phyloP scores from a whole-genome alignment of 768 basidiomycete genomes.

The Auricularia heimuer region DNA sequence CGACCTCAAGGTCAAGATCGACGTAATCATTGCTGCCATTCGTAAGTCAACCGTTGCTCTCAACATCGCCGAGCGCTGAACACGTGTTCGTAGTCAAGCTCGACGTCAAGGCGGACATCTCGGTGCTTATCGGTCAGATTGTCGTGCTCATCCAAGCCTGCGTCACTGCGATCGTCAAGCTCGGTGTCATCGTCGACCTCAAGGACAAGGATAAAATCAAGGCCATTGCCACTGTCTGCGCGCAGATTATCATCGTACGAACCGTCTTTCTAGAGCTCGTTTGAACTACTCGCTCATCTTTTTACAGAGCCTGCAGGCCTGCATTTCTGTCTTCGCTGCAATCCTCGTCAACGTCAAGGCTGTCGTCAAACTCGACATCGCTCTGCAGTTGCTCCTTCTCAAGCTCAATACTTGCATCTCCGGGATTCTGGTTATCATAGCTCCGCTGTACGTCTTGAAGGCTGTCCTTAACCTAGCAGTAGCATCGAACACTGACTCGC shows the following conservation, averaged over 20 bases:
- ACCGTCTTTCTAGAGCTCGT: too few species aligned
- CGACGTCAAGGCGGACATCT: neutral
- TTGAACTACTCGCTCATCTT: too few species aligned
- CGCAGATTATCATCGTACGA: neutral
- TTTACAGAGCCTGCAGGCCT: too few species aligned
- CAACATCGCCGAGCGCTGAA: neutral
- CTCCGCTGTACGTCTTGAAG: too few species aligned
- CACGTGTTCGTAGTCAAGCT: neutral
- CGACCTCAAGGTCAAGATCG: neutral
- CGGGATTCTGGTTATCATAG: too few species aligned
- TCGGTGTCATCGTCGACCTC: constrained; percentile 1
- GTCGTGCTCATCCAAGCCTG: neutral
- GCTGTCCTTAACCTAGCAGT: too few species aligned
- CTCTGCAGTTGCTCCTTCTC: too few species aligned
- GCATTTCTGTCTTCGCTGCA: too few species aligned
- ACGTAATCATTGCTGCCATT: neutral
- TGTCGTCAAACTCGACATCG: too few species aligned
- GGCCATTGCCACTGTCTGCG: neutral
- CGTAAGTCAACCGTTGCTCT: neutral
- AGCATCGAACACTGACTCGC: too few species aligned
- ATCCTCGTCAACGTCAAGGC: too few species aligned
- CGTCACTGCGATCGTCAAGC: neutral
- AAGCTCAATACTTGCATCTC: too few species aligned
- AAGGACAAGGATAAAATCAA: neutral
- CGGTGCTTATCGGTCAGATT: neutral